Evolutionary conservation across 495 filamentous ascomycete species (phyloP).

Genomic region (Pyronema domesticum): DNA sequence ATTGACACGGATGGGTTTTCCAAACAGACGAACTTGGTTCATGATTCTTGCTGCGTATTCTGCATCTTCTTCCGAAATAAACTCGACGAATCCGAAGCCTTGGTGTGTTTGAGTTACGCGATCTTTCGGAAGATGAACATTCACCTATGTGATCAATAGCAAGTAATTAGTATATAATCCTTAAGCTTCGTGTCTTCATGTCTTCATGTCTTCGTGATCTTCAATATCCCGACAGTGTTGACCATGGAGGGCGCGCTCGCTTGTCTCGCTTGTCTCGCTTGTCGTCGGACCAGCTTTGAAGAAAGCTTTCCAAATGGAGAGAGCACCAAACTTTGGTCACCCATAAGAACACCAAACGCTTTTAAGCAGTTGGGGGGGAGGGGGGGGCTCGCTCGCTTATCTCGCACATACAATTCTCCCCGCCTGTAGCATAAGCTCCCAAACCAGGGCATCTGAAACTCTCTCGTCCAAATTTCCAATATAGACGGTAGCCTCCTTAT

Average conservation of each 20-base stretch:
- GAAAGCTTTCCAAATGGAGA: no score
- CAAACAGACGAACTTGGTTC: slow-evolving; percentile 85
- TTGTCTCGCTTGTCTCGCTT: no score
- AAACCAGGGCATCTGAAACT: slow-evolving; percentile 73
- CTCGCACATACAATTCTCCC: slow-evolving; percentile 51
- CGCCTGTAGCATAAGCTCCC: slow-evolving; percentile 94
- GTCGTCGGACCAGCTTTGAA: no score
- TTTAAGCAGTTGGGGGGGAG: no score
- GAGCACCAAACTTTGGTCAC: no score
- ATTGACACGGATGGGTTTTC: slow-evolving; percentile 92
- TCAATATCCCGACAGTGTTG: not conserved
- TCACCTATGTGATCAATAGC: slow-evolving; percentile 33
- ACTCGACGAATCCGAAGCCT: slow-evolving; percentile 98
- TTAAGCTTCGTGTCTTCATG: not conserved
- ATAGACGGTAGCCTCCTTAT: slow-evolving; percentile 97
- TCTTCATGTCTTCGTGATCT: not conserved
- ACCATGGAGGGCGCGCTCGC: no score
- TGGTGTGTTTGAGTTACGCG: slow-evolving; percentile 91
- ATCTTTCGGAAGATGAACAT: slow-evolving; percentile 94
- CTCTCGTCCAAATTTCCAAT: slow-evolving; percentile 97
- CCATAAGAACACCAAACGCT: no score
- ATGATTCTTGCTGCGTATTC: slow-evolving; percentile 94
- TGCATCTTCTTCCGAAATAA: slow-evolving; percentile 86
- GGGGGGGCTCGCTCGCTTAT: no score
- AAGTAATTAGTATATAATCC: not conserved